Evolutionary conservation across 106 monocot species (phyloP).

Genomic region (Allium cepa): DNA sequence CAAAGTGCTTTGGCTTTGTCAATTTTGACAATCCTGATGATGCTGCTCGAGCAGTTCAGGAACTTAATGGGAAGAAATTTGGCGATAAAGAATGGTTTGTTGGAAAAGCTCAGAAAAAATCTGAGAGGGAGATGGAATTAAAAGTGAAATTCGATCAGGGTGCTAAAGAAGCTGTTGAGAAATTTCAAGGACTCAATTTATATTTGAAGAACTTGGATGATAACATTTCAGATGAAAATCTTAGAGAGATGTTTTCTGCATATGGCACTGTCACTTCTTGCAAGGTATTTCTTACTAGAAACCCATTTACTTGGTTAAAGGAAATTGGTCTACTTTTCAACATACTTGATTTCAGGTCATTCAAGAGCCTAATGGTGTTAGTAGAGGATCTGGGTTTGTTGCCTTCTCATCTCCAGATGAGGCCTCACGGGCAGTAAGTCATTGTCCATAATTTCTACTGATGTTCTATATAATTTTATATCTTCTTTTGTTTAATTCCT

Average conservation of each 20-base stretch:
- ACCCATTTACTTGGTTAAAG: background rate
- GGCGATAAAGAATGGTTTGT: slow-evolving; percentile 32
- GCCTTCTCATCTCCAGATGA: slow-evolving; percentile 81
- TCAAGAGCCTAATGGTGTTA: slow-evolving; percentile 79
- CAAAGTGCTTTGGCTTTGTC: slow-evolving; percentile 34
- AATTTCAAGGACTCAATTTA: slow-evolving; percentile 21
- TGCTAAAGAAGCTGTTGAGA: slow-evolving; percentile 15
- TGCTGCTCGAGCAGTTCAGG: slow-evolving; percentile 21
- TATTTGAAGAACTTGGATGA: slow-evolving; percentile 26
- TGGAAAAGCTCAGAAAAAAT: slow-evolving; percentile 27
- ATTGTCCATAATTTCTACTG: background rate
- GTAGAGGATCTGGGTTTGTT: slow-evolving; percentile 96
- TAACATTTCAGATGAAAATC: slow-evolving; percentile 19
- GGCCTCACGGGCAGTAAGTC: slow-evolving; percentile 65
- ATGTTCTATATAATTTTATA: slow-evolving; percentile 3
- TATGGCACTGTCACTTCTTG: slow-evolving; percentile 22
- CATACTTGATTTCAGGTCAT: slow-evolving; percentile 40
- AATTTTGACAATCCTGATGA: slow-evolving; percentile 28
- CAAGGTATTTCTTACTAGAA: slow-evolving; percentile 15
- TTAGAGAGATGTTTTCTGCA: slow-evolving; percentile 18
- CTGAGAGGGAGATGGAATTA: slow-evolving; percentile 20
- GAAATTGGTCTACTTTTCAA: background rate
- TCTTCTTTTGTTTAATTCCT: background rate
- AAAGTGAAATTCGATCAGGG: slow-evolving; percentile 28
- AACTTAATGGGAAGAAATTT: slow-evolving; percentile 31